Evolutionary conservation across 257 asterid genomes (phyloP), one percentile per base, ranked within the genome.

Genomic region (Rhazya stricta): DNA sequence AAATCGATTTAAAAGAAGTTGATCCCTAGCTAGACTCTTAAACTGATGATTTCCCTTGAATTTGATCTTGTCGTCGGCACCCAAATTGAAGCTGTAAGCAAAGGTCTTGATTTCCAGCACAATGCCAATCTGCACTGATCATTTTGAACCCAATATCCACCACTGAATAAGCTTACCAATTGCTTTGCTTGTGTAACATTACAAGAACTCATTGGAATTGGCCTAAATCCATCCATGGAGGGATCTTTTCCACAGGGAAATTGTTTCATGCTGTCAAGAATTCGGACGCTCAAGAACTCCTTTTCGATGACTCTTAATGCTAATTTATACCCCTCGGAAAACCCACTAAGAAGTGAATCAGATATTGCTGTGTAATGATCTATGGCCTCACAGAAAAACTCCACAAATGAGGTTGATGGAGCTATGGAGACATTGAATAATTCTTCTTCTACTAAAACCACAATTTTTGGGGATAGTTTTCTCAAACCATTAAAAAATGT

Each of bases 41-140:
- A 11, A 25, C 72, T 51, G 57, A 48, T 23, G 15, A 68, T 74
- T 5, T 53, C 27, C 27, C 15, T 18, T 48, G 66, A 41, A 65
- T 37, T 53, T 75, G 76, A 12, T 15, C n/a, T 29, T 41, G 75
- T 71, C 43, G 27, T 73, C 32, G 88, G 86, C 62, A 71, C 84
- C 88, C 86, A 84, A 71, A 84, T 69, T 32, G 86, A 79, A 72
- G 86, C 86, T 9, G 78, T 74, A 61, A 72, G 72, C 78, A 84
- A 74, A 39, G 79, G 81, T 76, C 84, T 82, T 48, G 88, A 82
- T 77, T 82, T 84, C 88, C 88, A 84, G 57, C 79, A 74, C 79
- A 84, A 73, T 3, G 73, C 29, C 77, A 84, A 72, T 46, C 79
- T 71, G 57, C 76, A 68, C 29, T 75, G 67, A n/a, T 79, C 86